Percentiles rank a stretch among this genome's conserved stretches.
Conservation (phyloP, 495 filamentous ascomycete species). For the Xylona heveae region DNA sequence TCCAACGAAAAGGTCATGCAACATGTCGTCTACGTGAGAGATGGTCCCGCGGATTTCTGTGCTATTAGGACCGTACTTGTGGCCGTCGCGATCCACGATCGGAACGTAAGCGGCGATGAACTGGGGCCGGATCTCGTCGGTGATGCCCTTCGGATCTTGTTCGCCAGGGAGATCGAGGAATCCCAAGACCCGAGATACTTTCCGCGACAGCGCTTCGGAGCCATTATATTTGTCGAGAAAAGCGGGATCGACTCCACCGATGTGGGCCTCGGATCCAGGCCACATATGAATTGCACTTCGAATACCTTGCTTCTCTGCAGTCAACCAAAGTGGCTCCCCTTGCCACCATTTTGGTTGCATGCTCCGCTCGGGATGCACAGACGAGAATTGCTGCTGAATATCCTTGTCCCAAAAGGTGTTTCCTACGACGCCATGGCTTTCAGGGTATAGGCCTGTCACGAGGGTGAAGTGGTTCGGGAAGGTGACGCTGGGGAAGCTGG, state of each 20-base stretch:
- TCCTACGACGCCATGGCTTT: slow-evolving; percentile 80
- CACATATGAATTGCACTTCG: slow-evolving; percentile 88
- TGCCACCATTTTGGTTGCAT: slow-evolving; percentile 82
- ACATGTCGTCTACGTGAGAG: slow-evolving; percentile 51
- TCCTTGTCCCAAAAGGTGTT: slow-evolving; percentile 85
- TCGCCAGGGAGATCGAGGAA: slow-evolving; percentile 63
- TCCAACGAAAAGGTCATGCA: slow-evolving; percentile 51
- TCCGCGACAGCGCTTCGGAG: slow-evolving; percentile 46
- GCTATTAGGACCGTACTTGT: slow-evolving; percentile 80
- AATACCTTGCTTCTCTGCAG: slow-evolving; percentile 60
- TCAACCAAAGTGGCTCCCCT: slow-evolving; percentile 83
- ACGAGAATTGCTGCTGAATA: slow-evolving; percentile 61
- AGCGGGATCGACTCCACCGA: slow-evolving; percentile 41
- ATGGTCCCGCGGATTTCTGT: slow-evolving; percentile 69
- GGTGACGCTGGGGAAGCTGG: slow-evolving; percentile 87
- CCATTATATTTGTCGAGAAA: slow-evolving; percentile 72
- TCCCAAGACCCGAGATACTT: slow-evolving; percentile 55
- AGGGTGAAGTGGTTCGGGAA: slow-evolving; percentile 97
- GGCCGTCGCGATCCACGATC: slow-evolving; percentile 69
- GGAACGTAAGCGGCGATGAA: slow-evolving; percentile 90
- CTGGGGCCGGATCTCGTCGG: slow-evolving; percentile 39
- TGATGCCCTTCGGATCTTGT: slow-evolving; percentile 19
- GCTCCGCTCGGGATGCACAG: slow-evolving; percentile 50
- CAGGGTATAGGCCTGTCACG: slow-evolving; percentile 78
- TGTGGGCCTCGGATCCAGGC: slow-evolving; percentile 81